Percentiles rank a stretch among this genome's conserved stretches.
Evolutionary conservation across 148 eudicot species (phyloP).

Genomic region (Mesembryanthemum crystallinum): DNA sequence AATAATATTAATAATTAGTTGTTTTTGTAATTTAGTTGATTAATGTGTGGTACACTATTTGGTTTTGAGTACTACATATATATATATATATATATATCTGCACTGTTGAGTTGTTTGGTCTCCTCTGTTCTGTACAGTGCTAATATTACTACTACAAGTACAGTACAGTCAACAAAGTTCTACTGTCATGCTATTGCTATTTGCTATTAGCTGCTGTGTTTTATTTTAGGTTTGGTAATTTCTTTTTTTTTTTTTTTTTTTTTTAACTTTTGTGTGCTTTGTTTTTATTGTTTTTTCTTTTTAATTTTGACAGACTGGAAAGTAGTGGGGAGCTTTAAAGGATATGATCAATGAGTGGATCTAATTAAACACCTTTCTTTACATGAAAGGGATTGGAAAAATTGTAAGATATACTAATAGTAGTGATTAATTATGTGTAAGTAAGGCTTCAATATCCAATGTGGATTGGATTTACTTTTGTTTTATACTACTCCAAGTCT

Average conservation of each 20-base stretch:
- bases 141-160: not conserved
- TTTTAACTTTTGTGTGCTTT: not conserved
- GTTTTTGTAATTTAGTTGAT: slow-evolving; percentile 14
- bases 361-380: too few species aligned
- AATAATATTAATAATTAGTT: not conserved
- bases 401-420: too few species aligned
- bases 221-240: not conserved
- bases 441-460: slow-evolving; percentile 33
- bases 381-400: too few species aligned
- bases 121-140: slow-evolving; percentile 24
- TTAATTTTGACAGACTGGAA: slow-evolving; percentile 18
- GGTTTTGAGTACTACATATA: not conserved
- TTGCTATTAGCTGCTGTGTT: too few species aligned
- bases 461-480: slow-evolving; percentile 23
- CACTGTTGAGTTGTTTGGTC: slow-evolving; percentile 36
- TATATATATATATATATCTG: not conserved
- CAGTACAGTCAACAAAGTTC: slow-evolving; percentile 25
- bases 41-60: not conserved
- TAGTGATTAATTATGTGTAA: not conserved
- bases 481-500: not conserved
- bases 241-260: too few species aligned
- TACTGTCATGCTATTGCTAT: not conserved
- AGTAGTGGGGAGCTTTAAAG: too few species aligned
- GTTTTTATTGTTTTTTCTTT: too few species aligned
- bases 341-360: too few species aligned